Evolutionary conservation across 208 protist genomes (phyloP).

Genomic region (Trypanosoma rangeli): DNA sequence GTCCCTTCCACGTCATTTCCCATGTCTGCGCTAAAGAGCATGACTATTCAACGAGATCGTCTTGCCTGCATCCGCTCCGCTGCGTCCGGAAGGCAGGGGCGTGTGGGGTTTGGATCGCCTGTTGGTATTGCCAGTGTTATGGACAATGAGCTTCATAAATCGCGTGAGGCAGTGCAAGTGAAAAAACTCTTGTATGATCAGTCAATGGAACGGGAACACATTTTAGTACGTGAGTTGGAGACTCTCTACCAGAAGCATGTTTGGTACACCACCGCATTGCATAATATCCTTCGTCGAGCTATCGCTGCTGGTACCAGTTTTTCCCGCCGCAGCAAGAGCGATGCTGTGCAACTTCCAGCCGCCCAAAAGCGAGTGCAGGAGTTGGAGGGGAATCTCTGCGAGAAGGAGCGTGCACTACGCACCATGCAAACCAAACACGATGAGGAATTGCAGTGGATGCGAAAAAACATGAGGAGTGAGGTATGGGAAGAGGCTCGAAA

Average conservation of each 20-base stretch:
- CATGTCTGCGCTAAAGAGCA: neutral
- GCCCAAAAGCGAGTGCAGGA: slow-evolving; percentile 9
- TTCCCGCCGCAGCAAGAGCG: neutral
- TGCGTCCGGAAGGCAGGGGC: slow-evolving; percentile 7
- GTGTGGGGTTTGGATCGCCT: neutral
- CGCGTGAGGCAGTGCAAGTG: neutral
- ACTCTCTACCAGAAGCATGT: slow-evolving; percentile 22
- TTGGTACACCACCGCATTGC: slow-evolving; percentile 2
- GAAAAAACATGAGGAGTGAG: slow-evolving; percentile 1
- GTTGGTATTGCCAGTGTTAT: neutral
- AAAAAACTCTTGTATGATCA: slow-evolving; percentile 15
- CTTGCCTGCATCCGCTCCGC: slow-evolving; percentile 15
- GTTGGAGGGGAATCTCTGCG: slow-evolving; percentile 9
- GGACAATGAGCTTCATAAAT: neutral
- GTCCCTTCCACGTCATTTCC: neutral
- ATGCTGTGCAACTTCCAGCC: neutral
- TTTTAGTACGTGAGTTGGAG: slow-evolving; percentile 19
- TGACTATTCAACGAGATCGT: slow-evolving; percentile 10
- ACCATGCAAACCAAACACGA: neutral
- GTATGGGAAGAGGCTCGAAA: neutral
- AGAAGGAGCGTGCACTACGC: slow-evolving; percentile 13
- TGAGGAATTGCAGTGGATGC: slow-evolving; percentile 2
- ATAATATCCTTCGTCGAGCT: neutral
- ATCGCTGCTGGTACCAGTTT: neutral
- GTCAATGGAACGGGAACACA: slow-evolving; percentile 9